phyloP scores from a whole-genome alignment of 768 basidiomycete genomes.

The Tulasnella sp. region DNA sequence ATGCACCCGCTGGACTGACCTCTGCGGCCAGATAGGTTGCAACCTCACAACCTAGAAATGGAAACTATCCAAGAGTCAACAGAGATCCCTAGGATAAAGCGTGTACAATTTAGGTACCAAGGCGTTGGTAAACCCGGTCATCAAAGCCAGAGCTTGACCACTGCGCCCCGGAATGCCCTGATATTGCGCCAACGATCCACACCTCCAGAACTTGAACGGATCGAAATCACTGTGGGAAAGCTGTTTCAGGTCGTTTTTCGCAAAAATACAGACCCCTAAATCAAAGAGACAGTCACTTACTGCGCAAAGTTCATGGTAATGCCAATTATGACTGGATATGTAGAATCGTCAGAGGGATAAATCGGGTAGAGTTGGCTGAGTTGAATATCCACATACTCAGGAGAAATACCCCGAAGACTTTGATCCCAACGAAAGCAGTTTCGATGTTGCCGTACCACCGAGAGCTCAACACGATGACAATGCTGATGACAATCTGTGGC shows the following conservation, averaged over 20 bases:
- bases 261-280: no score
- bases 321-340: background rate
- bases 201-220: background rate
- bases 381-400: conserved; percentile 5
- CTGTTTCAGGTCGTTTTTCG: no score
- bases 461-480: background rate
- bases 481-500: background rate
- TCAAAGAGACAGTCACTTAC: no score
- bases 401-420: background rate
- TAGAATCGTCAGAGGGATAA: no score
- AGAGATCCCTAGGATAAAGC: background rate
- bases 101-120: background rate
- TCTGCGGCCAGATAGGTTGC: background rate
- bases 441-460: conserved; percentile 3
- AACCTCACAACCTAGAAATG: conserved; percentile 13
- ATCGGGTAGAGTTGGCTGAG: no score
- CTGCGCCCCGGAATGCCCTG: background rate
- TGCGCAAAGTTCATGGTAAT: background rate
- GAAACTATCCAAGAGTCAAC: background rate
- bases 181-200: background rate
- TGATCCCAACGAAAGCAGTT: background rate
- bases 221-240: background rate
- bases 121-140: background rate
- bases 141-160: background rate
- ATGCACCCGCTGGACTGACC: no score